phyloP scores from a whole-genome alignment of 768 basidiomycete species.

The Macrocybe gigantea region DNA sequence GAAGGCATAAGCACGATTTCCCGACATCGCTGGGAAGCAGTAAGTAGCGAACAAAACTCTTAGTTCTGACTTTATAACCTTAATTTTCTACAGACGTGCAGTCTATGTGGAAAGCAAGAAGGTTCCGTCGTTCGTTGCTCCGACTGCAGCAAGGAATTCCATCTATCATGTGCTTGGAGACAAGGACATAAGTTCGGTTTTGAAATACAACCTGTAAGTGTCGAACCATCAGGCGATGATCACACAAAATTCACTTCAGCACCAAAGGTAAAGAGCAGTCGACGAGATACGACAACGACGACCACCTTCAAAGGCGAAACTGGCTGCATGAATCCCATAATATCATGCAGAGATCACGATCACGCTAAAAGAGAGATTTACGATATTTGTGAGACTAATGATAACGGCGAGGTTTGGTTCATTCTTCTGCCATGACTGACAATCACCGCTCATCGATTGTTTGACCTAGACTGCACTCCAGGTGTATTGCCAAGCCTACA shows the following conservation, averaged over 20 bases:
- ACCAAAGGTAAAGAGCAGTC: conserved; percentile 67
- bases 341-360: conserved; percentile 78
- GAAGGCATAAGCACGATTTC: conserved; percentile 81
- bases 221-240: too few species aligned
- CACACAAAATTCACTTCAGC: conserved; percentile 1
- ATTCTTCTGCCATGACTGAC: background rate
- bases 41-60: conserved; percentile 29
- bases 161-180: conserved; percentile 88
- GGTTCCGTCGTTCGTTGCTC: conserved; percentile 83
- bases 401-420: conserved; percentile 70
- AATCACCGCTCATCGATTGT: conserved; percentile 2
- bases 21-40: conserved; percentile 65
- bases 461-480: conserved; percentile 75
- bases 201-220: conserved; percentile 77
- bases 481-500: conserved; percentile 81
- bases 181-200: conserved; percentile 85
- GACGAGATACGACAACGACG: conserved; percentile 57
- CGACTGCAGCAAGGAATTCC: conserved; percentile 78
- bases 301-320: conserved; percentile 74
- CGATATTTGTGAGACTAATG: conserved; percentile 82
- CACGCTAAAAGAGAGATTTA: conserved; percentile 61
- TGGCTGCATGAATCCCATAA: conserved; percentile 72
- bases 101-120: conserved; percentile 61
- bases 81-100: conserved; percentile 51
- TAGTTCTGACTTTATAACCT: background rate